Percentiles rank a stretch among this genome's conserved stretches.
Conservation (phyloP, 2,329 filamentous ascomycete species). For the Tolypocladium inflatum region DNA sequence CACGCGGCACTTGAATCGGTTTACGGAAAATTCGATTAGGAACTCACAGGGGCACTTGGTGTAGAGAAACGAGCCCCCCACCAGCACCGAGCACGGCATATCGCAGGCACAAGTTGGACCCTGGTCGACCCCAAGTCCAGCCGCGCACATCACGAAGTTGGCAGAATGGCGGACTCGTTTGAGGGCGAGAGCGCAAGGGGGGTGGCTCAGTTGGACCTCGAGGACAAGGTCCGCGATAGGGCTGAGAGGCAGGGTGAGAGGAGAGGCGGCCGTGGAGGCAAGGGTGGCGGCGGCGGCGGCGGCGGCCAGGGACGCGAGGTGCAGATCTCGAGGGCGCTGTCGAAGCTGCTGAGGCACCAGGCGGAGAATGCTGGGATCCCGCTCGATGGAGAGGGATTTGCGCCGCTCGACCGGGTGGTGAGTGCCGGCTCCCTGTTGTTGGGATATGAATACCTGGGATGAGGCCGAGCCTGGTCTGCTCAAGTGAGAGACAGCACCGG, state of each 20-base stretch:
- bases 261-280: conserved; percentile 18
- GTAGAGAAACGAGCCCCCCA: too few species aligned
- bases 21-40: not conserved
- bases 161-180: not conserved
- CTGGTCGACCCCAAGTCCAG: not conserved
- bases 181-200: not conserved
- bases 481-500: not conserved
- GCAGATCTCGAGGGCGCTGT: conserved; percentile 44
- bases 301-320: conserved; percentile 30
- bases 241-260: conserved; percentile 6
- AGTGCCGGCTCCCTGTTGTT: conserved; percentile 20
- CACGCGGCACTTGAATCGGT: not conserved
- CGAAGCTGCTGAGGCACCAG: conserved; percentile 45
- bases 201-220: conserved; percentile 9
- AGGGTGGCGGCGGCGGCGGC: conserved; percentile 19
- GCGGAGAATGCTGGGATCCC: conserved; percentile 45
- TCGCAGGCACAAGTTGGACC: not conserved
- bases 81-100: not conserved
- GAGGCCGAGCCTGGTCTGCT: not conserved
- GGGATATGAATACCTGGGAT: not conserved
- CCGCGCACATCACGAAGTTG: not conserved
- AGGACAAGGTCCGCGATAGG: conserved; percentile 10
- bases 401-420: conserved; percentile 47
- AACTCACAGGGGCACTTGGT: not conserved
- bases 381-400: conserved; percentile 51